Evolutionary conservation across 192 early-diverging fungal genomes (phyloP).

Genomic region (Coemansia sp.): DNA sequence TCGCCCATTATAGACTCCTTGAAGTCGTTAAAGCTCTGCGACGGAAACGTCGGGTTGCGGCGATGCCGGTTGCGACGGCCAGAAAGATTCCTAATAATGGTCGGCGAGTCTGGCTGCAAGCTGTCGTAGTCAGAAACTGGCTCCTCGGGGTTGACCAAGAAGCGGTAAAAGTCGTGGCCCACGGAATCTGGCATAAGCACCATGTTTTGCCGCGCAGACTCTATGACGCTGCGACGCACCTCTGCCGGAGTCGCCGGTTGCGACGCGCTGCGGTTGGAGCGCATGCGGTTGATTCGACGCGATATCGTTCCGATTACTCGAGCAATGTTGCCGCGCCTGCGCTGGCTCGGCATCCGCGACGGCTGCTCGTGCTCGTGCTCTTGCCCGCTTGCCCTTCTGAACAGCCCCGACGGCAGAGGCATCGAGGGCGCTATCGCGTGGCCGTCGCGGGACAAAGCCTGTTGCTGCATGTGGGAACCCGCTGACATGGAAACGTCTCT

Average conservation of each 20-base stretch:
- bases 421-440: slow-evolving; percentile 19
- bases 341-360: slow-evolving; percentile 8
- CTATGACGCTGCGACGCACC: slow-evolving; percentile 36
- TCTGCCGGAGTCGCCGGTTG: slow-evolving; percentile 49
- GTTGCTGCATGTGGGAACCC: neutral
- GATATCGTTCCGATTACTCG: slow-evolving; percentile 47
- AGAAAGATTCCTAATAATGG: slow-evolving; percentile 24
- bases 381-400: slow-evolving; percentile 17
- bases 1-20: neutral
- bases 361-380: neutral
- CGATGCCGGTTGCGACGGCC: slow-evolving; percentile 20
- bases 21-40: slow-evolving; percentile 14
- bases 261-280: slow-evolving; percentile 43
- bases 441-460: neutral
- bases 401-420: slow-evolving; percentile 30
- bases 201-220: slow-evolving; percentile 38
- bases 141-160: slow-evolving; percentile 40
- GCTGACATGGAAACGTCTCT: neutral
- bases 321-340: slow-evolving; percentile 28
- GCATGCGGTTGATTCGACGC: slow-evolving; percentile 35
- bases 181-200: slow-evolving; percentile 17
- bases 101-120: slow-evolving; percentile 34
- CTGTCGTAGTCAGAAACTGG: slow-evolving; percentile 44
- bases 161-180: slow-evolving; percentile 38
- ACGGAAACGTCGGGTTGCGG: slow-evolving; percentile 30